Evolutionary conservation across 306 rosid species (phyloP).

Genomic region (Trifolium fragiferum): DNA sequence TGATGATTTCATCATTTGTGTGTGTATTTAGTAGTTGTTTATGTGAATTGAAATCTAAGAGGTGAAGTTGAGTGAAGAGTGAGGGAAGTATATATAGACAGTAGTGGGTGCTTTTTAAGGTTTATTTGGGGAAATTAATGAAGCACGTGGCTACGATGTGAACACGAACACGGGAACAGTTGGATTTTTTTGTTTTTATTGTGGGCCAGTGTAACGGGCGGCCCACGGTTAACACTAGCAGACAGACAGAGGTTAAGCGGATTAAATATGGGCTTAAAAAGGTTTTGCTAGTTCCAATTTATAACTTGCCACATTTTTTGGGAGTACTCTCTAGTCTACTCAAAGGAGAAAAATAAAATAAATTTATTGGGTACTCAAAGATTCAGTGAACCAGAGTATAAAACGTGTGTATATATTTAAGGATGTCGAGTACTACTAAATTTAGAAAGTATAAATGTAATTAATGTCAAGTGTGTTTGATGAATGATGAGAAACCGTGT

Average conservation of each 20-base stretch:
- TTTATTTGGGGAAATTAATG: not conserved
- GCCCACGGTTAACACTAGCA: constrained; percentile 35
- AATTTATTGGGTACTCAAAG: not conserved
- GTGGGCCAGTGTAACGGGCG: not conserved
- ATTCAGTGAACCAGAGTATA: not conserved
- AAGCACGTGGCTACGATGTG: constrained; percentile 50
- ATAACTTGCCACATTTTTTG: not conserved
- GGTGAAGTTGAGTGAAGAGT: not conserved
- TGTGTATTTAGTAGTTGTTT: not conserved
- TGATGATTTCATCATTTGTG: not conserved
- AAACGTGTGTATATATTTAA: not conserved
- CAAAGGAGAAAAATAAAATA: not conserved
- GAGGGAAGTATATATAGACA: constrained; percentile 21
- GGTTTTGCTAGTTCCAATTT: not conserved
- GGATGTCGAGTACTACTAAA: too few relatives aligned
- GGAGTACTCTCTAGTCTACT: not conserved
- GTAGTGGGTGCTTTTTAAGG: not conserved
- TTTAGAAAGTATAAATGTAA: too few relatives aligned
- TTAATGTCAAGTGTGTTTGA: too few relatives aligned
- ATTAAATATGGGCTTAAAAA: too few relatives aligned
- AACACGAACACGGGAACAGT: constrained; percentile 48
- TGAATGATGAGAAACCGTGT: too few relatives aligned
- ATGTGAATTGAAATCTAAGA: not conserved
- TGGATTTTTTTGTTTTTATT: not conserved
- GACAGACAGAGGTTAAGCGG: too few relatives aligned